These are phyloP conservation scores for Epichloe glyceriae DNA, from an alignment of 2,329 filamentous ascomycete genomes.

Conservation along the genomic window DNA sequence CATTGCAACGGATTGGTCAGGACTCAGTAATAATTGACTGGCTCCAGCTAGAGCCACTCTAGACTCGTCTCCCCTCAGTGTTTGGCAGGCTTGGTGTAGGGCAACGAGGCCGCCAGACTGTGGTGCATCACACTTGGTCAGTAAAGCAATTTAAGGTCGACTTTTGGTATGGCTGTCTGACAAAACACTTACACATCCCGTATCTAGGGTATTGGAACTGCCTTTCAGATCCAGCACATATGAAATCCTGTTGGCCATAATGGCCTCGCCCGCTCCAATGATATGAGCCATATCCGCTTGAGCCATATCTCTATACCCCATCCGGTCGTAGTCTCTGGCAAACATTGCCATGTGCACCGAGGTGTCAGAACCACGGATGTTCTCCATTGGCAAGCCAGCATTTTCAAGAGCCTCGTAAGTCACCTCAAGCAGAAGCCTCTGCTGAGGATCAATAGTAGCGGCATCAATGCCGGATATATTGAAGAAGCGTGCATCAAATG, in stretches of 20 bases:
- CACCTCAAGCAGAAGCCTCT: constrained; percentile 20
- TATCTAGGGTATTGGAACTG: too few relatives aligned
- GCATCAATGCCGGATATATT: constrained; percentile 6
- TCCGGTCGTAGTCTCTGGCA: constrained; percentile 23
- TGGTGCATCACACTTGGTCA: too few relatives aligned
- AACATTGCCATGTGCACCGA: constrained; percentile 24
- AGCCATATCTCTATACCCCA: constrained; percentile 13
- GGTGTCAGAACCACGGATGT: constrained; percentile 17
- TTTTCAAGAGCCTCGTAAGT: constrained; percentile 28
- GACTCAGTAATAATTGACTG: constrained; percentile 21
- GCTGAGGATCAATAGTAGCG: constrained; percentile 7
- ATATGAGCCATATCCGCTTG: constrained; percentile 24
- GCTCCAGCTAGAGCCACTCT: constrained; percentile 26
- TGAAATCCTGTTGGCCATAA: too few relatives aligned
- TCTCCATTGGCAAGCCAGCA: constrained; percentile 14
- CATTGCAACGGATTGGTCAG: too few relatives aligned
- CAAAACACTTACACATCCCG: too few relatives aligned
- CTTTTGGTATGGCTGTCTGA: too few relatives aligned
- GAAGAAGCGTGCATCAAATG: constrained; percentile 25
- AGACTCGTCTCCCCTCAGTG: constrained; percentile 13
- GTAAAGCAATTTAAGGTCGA: too few relatives aligned
- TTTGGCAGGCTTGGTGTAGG: constrained; percentile 26
- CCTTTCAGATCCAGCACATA: too few relatives aligned
- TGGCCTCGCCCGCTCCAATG: constrained; percentile 24
- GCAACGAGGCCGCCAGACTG: constrained; percentile 20